Percentiles rank a stretch among this genome's conserved stretches.
phyloP scores from a whole-genome alignment of 331 rosid species.

The Saraca asoca region DNA sequence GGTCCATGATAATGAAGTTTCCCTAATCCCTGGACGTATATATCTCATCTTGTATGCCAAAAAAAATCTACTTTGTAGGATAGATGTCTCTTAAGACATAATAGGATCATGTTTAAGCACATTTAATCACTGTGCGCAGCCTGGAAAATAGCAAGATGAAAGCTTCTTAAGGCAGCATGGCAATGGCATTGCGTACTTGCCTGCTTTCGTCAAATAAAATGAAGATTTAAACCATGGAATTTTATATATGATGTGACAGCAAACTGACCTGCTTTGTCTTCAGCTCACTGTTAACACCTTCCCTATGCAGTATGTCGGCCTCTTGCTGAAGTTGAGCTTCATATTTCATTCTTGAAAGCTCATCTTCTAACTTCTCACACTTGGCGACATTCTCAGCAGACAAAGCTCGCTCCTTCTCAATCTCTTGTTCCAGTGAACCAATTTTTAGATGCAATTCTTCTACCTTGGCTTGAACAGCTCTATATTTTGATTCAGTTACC shows the following conservation, averaged over 20 bases:
- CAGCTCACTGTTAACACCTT: slow-evolving; percentile 42
- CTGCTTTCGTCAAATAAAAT: slow-evolving; percentile 14
- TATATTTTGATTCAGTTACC: slow-evolving; percentile 54
- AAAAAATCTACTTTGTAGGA: background rate
- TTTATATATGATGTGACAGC: slow-evolving; percentile 3
- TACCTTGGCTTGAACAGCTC: slow-evolving; percentile 46
- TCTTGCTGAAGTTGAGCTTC: slow-evolving; percentile 52
- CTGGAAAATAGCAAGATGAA: no score
- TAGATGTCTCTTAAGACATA: background rate
- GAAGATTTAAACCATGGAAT: slow-evolving; percentile 10
- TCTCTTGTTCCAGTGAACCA: slow-evolving; percentile 54
- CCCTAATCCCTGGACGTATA: background rate
- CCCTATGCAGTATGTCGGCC: slow-evolving; percentile 38
- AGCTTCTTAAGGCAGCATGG: background rate
- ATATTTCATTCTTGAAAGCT: slow-evolving; percentile 51
- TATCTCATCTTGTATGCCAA: background rate
- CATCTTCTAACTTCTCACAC: slow-evolving; percentile 56
- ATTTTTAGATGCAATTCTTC: slow-evolving; percentile 48
- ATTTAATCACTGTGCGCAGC: no score
- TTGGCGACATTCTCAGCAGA: slow-evolving; percentile 50
- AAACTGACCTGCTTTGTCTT: slow-evolving; percentile 73
- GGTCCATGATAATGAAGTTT: slow-evolving; percentile 1
- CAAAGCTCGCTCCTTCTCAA: slow-evolving; percentile 57
- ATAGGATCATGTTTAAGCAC: slow-evolving; percentile 1
- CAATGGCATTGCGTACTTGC: background rate